Conservation (phyloP, 148 eudicot genomes). For the Amaranthus hypochondriacus region DNA sequence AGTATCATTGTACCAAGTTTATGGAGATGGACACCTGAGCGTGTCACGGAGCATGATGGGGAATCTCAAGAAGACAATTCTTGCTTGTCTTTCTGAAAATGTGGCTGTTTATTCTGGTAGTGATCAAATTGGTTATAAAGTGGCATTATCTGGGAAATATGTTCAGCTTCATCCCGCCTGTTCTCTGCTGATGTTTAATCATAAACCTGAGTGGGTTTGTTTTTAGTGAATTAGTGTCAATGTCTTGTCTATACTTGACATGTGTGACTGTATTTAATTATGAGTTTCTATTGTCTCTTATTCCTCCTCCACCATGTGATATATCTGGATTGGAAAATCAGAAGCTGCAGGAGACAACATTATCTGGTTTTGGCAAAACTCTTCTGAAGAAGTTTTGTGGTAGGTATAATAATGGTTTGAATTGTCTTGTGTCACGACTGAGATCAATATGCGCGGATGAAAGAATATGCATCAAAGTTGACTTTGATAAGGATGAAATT, state of each 20-base stretch:
- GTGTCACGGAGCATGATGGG: constrained; percentile 41
- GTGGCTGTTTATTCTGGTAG: constrained; percentile 83
- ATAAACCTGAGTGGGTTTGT: constrained; percentile 88
- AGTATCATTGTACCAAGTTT: constrained; percentile 58
- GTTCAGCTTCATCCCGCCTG: constrained; percentile 82
- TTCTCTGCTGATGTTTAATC: constrained; percentile 64
- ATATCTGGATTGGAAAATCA: constrained; percentile 40
- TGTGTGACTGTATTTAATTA: constrained; percentile 71
- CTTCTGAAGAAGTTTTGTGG: constrained; percentile 80
- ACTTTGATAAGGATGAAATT: constrained; percentile 54
- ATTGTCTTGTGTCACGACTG: constrained; percentile 41
- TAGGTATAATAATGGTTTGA: constrained; percentile 41
- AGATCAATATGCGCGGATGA: constrained; percentile 47
- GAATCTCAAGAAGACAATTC: constrained; percentile 52
- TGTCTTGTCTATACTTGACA: constrained; percentile 56
- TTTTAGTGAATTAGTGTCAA: constrained; percentile 69
- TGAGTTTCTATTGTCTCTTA: constrained; percentile 44
- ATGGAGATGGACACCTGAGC: constrained; percentile 70
- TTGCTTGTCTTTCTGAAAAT: constrained; percentile 70
- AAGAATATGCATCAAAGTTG: constrained; percentile 64
- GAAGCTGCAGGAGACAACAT: constrained; percentile 44
- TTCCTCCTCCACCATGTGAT: constrained; percentile 67
- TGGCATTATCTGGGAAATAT: constrained; percentile 69
- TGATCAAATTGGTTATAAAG: constrained; percentile 83
- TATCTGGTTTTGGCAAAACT: constrained; percentile 56